A percentile compares a stretch with the other conserved stretches of the same genome.
These are phyloP conservation scores for Tremellales sp. DNA, from an alignment of 1,284 basidiomycete genomes.

Conservation along the genomic window DNA sequence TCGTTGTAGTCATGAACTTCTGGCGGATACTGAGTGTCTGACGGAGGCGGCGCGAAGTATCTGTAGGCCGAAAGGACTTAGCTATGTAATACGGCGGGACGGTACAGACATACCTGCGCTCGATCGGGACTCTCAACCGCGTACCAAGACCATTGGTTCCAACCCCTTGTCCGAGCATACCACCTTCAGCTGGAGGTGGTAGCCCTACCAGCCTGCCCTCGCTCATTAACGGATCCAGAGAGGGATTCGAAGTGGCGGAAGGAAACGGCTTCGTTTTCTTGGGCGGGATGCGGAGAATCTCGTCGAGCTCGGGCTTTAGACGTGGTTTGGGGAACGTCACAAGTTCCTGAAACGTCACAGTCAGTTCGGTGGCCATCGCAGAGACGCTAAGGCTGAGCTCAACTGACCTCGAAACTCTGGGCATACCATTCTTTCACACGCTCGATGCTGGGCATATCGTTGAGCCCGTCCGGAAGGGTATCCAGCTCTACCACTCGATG, in stretches of 20 bases:
- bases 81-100: background rate
- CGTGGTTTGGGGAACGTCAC: constrained; percentile 74
- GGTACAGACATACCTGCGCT: constrained; percentile 35
- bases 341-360: constrained; percentile 63
- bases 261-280: constrained; percentile 41
- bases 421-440: constrained; percentile 99
- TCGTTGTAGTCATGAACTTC: constrained; percentile 93
- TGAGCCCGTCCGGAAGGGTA: constrained; percentile 85
- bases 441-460: constrained; percentile 86
- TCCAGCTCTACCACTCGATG: constrained; percentile 97
- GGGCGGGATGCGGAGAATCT: constrained; percentile 59
- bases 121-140: constrained; percentile 45
- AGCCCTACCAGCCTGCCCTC: constrained; percentile 32
- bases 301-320: constrained; percentile 64
- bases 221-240: constrained; percentile 44
- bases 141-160: constrained; percentile 12
- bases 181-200: constrained; percentile 11
- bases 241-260: constrained; percentile 46
- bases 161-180: constrained; percentile 10
- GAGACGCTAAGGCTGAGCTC: background rate
- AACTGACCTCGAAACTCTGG: constrained; percentile 87
- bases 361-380: background rate
- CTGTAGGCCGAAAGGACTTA: constrained; percentile 48
- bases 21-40: constrained; percentile 74
- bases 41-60: constrained; percentile 74